Evolutionary conservation across 2,329 filamentous ascomycete species (phyloP).

Genomic region (Tolypocladium nubicola): DNA sequence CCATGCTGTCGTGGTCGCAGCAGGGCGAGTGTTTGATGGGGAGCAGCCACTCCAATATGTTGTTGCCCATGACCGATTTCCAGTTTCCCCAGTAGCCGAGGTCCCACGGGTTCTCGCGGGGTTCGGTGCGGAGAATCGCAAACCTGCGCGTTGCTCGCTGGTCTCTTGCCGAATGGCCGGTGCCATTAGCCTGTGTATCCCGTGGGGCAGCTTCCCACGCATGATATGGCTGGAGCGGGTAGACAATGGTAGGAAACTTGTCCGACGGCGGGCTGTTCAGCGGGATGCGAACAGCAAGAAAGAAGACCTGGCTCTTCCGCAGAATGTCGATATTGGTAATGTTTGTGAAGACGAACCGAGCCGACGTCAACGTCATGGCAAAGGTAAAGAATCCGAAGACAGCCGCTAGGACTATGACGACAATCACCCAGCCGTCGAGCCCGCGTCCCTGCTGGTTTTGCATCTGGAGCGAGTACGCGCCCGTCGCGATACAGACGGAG

Average conservation of each 20-base stretch:
- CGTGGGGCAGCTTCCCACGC: constrained; percentile 1
- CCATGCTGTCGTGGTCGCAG: constrained; percentile 51
- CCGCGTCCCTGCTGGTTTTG: constrained; percentile 29
- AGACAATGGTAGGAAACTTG: constrained; percentile 42
- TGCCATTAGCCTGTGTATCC: constrained; percentile 13
- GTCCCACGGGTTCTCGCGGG: constrained; percentile 80
- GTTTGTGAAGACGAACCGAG: constrained; percentile 61
- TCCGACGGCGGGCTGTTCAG: constrained; percentile 29
- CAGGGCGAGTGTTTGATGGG: constrained; percentile 69
- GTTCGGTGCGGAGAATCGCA: constrained; percentile 63
- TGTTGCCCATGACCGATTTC: constrained; percentile 67
- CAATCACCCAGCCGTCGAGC: constrained; percentile 52
- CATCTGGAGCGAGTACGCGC: constrained; percentile 53
- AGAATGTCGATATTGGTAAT: constrained; percentile 78
- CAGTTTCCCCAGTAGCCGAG: constrained; percentile 62
- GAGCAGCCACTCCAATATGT: constrained; percentile 65
- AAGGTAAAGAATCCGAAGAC: constrained; percentile 75
- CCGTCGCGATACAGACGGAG: constrained; percentile 49
- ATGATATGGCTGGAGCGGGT: constrained; percentile 35
- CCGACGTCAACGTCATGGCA: constrained; percentile 65
- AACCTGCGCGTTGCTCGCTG: constrained; percentile 54
- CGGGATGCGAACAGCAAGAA: constrained; percentile 65
- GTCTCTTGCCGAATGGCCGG: constrained; percentile 22
- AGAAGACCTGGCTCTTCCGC: constrained; percentile 50
- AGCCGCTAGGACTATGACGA: constrained; percentile 52